Evolutionary conservation across 1,284 basidiomycete genomes (phyloP), one percentile per base, ranked within the genome.

Genomic region (Bondarzewia mesenterica): DNA sequence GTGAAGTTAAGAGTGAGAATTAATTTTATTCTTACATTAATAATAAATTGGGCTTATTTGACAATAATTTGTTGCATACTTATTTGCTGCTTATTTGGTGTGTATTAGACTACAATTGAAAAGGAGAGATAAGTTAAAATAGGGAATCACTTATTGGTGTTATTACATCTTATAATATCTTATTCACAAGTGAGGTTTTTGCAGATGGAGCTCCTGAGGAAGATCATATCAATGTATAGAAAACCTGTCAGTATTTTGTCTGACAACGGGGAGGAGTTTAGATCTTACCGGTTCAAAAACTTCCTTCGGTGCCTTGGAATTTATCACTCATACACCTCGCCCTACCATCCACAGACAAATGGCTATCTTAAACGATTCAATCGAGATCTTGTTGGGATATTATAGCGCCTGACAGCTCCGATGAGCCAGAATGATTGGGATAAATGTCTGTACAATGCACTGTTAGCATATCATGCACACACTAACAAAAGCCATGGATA

Each of bases 351-450:
- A 10, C 42, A 44, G 25, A 44, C 42, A 2, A 44, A 44, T n/a
- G 42, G 23, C 7, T 22, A 26, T 15, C 23, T 44, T n/a, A 26
- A 44, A n/a, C 25, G 29, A 26, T 44, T 44, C 22, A 44, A 44
- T 29, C 23, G 29, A n/a, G 14, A 15, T 2, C 15, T 44, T 5
- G 26, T 7, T 6, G n/a, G 16, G 1, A 44, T 44, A 26, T 21
- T 44, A 6, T 21, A 25, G 6, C 42, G 26, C n/a, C n/a, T 26
- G 14, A 18, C 15, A 15, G 42, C 25, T 10, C 42, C 26, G 23
- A 15, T 14, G 10, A 44, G 39, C 52, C 56, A 48, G 44, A 16
- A 40, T 20, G 5, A 25, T 25, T 47, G 38, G 38, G 46, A 47
- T 18, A 18, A 39, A 1, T 47, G 41, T 20, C 38, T 47, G 7